Evolutionary conservation across 75 land plant genomes (phyloP).

Genomic region (Pinus taeda): DNA sequence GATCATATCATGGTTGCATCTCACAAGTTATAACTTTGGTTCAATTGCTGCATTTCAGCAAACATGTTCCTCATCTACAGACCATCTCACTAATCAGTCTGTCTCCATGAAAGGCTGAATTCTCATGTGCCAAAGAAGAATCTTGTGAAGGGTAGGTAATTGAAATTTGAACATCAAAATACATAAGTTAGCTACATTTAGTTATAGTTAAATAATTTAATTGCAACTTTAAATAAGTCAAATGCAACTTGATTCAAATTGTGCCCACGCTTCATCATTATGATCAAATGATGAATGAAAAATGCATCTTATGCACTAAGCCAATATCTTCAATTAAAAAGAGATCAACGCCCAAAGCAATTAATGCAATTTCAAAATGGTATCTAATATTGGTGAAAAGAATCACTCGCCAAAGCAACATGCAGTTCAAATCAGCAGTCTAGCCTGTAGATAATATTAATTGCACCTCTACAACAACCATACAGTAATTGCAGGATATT

Average conservation of each 20-base stretch:
- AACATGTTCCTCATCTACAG: background rate
- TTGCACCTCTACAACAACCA: background rate
- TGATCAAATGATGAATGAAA: background rate
- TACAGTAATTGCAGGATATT: background rate
- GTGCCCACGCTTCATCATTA: background rate
- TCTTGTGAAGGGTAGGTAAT: background rate
- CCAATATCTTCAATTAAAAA: background rate
- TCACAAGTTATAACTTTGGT: background rate
- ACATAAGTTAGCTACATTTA: background rate
- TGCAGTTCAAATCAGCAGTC: background rate
- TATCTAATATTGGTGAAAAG: background rate
- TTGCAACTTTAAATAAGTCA: background rate
- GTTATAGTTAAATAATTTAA: background rate
- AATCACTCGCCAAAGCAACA: background rate
- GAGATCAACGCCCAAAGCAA: background rate
- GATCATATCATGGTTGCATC: background rate
- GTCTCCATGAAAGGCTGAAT: too few species aligned
- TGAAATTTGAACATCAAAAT: background rate
- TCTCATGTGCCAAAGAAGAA: background rate
- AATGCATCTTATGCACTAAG: background rate
- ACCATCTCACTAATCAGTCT: background rate
- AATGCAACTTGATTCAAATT: background rate
- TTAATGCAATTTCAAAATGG: background rate
- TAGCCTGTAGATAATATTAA: background rate
- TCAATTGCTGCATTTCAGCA: background rate